phyloP scores from a whole-genome alignment of 176 grass and related monocot genomes.

The Rhipidocladum racemiflorum region DNA sequence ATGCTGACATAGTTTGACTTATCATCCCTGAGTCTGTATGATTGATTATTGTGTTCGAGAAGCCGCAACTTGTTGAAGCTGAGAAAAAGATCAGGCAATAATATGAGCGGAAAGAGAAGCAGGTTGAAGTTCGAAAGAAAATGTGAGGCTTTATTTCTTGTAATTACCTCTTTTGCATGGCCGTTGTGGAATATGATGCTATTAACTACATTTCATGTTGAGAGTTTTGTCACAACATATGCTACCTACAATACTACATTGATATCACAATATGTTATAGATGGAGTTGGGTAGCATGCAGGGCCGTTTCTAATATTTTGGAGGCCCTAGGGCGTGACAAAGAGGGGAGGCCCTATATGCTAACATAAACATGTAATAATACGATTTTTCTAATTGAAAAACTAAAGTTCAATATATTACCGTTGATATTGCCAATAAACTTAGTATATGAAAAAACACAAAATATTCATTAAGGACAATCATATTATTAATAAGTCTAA shows the following conservation, averaged over 20 bases:
- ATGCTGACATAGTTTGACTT: neutral
- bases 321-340: too few relatives aligned
- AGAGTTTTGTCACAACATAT: neutral
- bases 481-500: too few relatives aligned
- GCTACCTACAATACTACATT: neutral
- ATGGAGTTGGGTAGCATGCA: neutral
- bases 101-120: constrained; percentile 97
- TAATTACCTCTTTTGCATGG: neutral
- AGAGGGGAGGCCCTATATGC: too few relatives aligned
- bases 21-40: neutral
- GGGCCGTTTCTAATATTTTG: too few relatives aligned
- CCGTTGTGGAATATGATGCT: neutral
- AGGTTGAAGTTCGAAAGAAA: constrained; percentile 96
- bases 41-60: constrained; percentile 40
- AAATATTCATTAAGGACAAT: too few relatives aligned
- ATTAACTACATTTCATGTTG: neutral
- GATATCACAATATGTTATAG: neutral
- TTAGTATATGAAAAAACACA: too few relatives aligned
- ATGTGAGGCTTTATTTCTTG: constrained; percentile 57
- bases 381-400: too few relatives aligned
- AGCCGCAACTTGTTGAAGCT: constrained; percentile 95
- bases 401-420: too few relatives aligned
- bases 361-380: too few relatives aligned
- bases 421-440: too few relatives aligned
- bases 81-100: constrained; percentile 99